Evolutionary conservation across 2,329 filamentous ascomycete species (phyloP).

Genomic region (Scytalidium sp.): DNA sequence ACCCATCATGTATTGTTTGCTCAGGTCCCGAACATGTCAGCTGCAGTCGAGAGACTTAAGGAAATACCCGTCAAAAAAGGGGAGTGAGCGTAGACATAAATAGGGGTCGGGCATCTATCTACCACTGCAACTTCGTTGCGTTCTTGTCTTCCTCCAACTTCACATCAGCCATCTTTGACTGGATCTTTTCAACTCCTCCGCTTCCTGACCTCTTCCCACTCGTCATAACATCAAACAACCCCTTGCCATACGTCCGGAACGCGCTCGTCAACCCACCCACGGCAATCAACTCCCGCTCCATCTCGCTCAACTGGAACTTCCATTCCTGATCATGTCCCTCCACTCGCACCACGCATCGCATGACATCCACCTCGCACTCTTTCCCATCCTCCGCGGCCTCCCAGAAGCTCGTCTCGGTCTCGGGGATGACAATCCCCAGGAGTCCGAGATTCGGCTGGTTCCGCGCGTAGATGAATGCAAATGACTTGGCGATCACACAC

Average conservation of each 20-base stretch:
- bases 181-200: background rate
- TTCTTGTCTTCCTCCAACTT: background rate
- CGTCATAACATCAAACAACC: slow-evolving; percentile 20
- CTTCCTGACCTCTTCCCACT: background rate
- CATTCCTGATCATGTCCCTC: slow-evolving; percentile 20
- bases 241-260: slow-evolving; percentile 35
- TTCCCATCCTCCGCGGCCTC: slow-evolving; percentile 30
- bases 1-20: no score
- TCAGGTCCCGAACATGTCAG: no score
- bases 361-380: slow-evolving; percentile 33
- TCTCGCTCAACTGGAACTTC: slow-evolving; percentile 32
- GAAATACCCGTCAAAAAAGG: no score
- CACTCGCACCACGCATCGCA: slow-evolving; percentile 15
- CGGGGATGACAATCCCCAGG: slow-evolving; percentile 36
- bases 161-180: slow-evolving; percentile 1
- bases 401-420: slow-evolving; percentile 34
- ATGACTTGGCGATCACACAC: slow-evolving; percentile 41
- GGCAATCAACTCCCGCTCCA: slow-evolving; percentile 36
- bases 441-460: slow-evolving; percentile 44
- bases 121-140: background rate
- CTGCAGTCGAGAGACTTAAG: no score
- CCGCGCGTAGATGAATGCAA: slow-evolving; percentile 43
- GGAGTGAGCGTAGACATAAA: no score
- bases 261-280: slow-evolving; percentile 36
- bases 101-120: no score